Percentiles rank a stretch among this genome's conserved stretches.
phyloP scores from a whole-genome alignment of 108 stramenopile species.

The Nitzschia palea region DNA sequence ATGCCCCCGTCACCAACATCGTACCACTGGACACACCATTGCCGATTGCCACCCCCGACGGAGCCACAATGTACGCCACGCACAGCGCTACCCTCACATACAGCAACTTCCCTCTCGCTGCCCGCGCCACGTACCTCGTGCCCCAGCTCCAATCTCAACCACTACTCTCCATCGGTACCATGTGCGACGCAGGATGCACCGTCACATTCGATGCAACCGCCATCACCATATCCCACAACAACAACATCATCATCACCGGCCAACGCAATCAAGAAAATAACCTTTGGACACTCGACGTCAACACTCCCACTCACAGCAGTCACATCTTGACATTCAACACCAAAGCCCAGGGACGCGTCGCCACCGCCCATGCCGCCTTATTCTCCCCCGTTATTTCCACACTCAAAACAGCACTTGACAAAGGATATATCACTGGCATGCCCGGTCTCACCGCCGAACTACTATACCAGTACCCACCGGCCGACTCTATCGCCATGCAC shows the following conservation, averaged over 20 bases:
- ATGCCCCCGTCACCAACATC: neutral
- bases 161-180: neutral
- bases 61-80: neutral
- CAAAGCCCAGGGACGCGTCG: constrained; percentile 6
- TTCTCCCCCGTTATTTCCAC: constrained; percentile 33
- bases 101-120: neutral
- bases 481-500: constrained; percentile 5
- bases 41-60: neutral
- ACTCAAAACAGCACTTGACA: constrained; percentile 12
- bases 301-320: neutral
- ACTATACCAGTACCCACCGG: constrained; percentile 13
- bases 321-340: neutral
- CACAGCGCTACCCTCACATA: neutral
- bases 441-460: constrained; percentile 19
- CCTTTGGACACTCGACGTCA: constrained; percentile 13
- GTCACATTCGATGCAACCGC: neutral
- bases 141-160: neutral
- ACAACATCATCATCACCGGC: neutral
- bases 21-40: neutral
- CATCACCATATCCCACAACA: neutral
- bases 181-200: neutral
- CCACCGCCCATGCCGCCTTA: constrained; percentile 36
- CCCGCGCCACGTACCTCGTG: neutral
- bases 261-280: neutral
- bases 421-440: constrained; percentile 14